phyloP scores from a whole-genome alignment of 257 asterid species.

The Gynochthodes officinalis region DNA sequence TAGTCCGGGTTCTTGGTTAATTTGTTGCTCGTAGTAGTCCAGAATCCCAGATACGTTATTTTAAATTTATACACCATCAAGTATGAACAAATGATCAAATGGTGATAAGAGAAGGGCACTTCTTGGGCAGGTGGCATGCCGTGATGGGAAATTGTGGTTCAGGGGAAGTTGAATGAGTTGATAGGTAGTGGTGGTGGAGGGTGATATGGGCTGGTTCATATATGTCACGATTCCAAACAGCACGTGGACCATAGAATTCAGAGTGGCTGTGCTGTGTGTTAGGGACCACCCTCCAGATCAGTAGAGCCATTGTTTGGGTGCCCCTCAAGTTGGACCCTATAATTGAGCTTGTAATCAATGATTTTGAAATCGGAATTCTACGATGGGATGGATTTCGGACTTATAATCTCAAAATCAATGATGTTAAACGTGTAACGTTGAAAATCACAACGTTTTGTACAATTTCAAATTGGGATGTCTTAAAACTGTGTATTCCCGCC shows the following conservation, averaged over 20 bases:
- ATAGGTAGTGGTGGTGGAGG: slow-evolving; percentile 8
- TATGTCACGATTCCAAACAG: background rate
- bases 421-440: no score
- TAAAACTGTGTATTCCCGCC: no score
- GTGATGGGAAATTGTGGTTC: background rate
- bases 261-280: background rate
- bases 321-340: slow-evolving; percentile 18
- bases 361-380: background rate
- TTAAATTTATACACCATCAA: no score
- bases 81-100: no score
- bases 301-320: slow-evolving; percentile 10
- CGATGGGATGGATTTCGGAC: no score
- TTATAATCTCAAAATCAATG: no score
- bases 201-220: slow-evolving; percentile 21
- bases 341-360: slow-evolving; percentile 7
- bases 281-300: slow-evolving; percentile 28
- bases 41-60: no score
- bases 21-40: no score
- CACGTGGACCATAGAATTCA: background rate
- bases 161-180: background rate
- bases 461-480: no score
- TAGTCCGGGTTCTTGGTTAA: no score
- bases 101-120: slow-evolving; percentile 1
- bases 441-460: no score
- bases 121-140: background rate